Percentiles rank a stretch among this genome's conserved stretches.
Evolutionary conservation across 1,139 yeast genomes (phyloP).

Genomic region (Taiozyma sp.): DNA sequence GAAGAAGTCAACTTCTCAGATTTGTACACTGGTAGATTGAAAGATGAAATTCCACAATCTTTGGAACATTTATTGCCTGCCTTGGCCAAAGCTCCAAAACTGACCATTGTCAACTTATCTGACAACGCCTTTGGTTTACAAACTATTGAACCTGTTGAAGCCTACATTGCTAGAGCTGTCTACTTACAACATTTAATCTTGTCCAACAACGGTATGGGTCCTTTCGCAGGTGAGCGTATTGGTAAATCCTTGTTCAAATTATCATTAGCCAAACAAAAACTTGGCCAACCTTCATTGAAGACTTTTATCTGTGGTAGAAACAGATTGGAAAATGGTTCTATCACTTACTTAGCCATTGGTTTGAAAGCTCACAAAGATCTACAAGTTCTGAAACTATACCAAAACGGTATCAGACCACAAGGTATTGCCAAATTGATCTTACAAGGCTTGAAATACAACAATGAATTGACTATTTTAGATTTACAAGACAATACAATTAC

Average conservation of each 20-base stretch:
- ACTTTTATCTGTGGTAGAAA: slow-evolving; percentile 96
- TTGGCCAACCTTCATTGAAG: slow-evolving; percentile 42
- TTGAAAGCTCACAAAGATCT: slow-evolving; percentile 65
- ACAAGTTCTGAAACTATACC: slow-evolving; percentile 75
- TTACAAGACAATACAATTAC: slow-evolving; percentile 96
- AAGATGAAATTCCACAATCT: slow-evolving; percentile 89
- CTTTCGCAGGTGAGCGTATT: slow-evolving; percentile 91
- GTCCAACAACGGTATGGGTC: slow-evolving; percentile 97
- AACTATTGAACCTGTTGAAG: slow-evolving; percentile 85
- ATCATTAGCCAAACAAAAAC: slow-evolving; percentile 53
- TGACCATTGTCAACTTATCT: slow-evolving; percentile 73
- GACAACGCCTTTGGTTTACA: slow-evolving; percentile 97
- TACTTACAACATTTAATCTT: slow-evolving; percentile 81
- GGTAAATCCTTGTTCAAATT: slow-evolving; percentile 78
- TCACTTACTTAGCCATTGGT: slow-evolving; percentile 69
- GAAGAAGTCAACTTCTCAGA: slow-evolving; percentile 80
- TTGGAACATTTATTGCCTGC: slow-evolving; percentile 69
- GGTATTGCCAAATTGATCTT: slow-evolving; percentile 75
- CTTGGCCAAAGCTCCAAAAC: slow-evolving; percentile 58
- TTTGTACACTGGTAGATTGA: slow-evolving; percentile 88
- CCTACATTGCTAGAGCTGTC: slow-evolving; percentile 66
- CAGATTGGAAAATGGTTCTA: slow-evolving; percentile 91
- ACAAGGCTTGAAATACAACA: slow-evolving; percentile 63
- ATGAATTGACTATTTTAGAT: slow-evolving; percentile 63
- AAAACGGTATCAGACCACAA: slow-evolving; percentile 93